Evolutionary conservation across 257 asterid genomes (phyloP).

Genomic region (Jacaranda copaia): DNA sequence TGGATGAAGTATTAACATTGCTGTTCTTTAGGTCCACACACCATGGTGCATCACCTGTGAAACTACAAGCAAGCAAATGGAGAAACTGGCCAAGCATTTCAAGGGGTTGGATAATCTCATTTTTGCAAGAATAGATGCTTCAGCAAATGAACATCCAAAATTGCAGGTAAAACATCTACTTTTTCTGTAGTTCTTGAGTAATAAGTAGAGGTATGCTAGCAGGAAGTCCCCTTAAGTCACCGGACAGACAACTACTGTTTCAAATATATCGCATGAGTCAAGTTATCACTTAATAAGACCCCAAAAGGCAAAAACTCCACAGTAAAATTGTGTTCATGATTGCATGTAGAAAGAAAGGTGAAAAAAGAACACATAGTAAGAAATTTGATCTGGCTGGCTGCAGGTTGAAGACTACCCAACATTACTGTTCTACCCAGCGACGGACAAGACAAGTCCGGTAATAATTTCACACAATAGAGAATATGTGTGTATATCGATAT

Average conservation of each 20-base stretch:
- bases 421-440: constrained; percentile 75
- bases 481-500: background rate
- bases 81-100: constrained; percentile 98
- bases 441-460: constrained; percentile 78
- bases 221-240: background rate
- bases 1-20: constrained; percentile 18
- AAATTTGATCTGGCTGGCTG: background rate
- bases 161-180: constrained; percentile 56
- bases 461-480: background rate
- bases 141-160: constrained; percentile 82
- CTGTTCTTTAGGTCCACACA: constrained; percentile 68
- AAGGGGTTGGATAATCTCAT: constrained; percentile 75
- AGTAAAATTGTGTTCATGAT: background rate
- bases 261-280: no score
- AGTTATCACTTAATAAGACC: background rate
- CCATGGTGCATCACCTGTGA: constrained; percentile 98
- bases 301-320: background rate
- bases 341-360: no score
- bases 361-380: background rate
- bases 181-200: background rate
- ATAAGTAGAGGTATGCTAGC: no score
- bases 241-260: background rate
- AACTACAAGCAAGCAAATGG: constrained; percentile 81
- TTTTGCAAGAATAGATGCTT: constrained; percentile 90
- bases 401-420: constrained; percentile 91